Base-by-base conservation (phyloP, 495 filamentous ascomycete species). In the Xanthoparmelia taractica region DNA sequence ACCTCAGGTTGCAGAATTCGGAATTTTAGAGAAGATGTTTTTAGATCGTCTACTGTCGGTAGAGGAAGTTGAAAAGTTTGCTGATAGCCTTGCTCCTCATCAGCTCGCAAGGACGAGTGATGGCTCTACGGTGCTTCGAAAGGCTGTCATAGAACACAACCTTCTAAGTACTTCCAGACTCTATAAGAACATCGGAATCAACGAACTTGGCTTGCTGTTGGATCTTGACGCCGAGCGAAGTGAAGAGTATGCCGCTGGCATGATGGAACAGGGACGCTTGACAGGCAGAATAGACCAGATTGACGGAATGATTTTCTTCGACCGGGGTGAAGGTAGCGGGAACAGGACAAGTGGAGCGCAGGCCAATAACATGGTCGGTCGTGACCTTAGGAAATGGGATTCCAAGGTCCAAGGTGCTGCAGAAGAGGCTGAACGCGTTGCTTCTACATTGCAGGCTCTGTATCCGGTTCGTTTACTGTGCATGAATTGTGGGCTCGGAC, bases 1-100 rank as follows among this genome's bases (percentile, higher is more conserved):
- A 0, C 75, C 82, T 3, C 82, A 84, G 54, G 82, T 92, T 4
- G 84, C 87, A 10, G 90, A 97, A 72, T 93, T 88, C 69, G 79
- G 82, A 48, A 97, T 98, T 59, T 78, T 98, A 27, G 95, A 97
- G 79, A 97, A 97, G 77, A 97, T 98, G 84, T 95, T 96, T 72
- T 82, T 98, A 34, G 91, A 97, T 74, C 84, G 94, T 8, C 78
- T 98, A 5, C 79, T 98, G 18, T 82, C 80, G 11, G 82, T 87
- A 4, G 84, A 82, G 25, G 94, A 98, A 74, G 91, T 97, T 23
- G 82, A 83, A 17, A 87, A 89, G 52, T 98, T 98, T 69, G 86
- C 92, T 0, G 78, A 88, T 61, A 86, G 85, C 18, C 80, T 98
- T 27, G 80, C 82, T 31, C 87, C 89, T 15, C 94, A 98, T 73